Percentiles rank a stretch among this genome's conserved stretches.
phyloP scores from a whole-genome alignment of 225 moss, liverwort and hornwort species.

The Neckera pumila region DNA sequence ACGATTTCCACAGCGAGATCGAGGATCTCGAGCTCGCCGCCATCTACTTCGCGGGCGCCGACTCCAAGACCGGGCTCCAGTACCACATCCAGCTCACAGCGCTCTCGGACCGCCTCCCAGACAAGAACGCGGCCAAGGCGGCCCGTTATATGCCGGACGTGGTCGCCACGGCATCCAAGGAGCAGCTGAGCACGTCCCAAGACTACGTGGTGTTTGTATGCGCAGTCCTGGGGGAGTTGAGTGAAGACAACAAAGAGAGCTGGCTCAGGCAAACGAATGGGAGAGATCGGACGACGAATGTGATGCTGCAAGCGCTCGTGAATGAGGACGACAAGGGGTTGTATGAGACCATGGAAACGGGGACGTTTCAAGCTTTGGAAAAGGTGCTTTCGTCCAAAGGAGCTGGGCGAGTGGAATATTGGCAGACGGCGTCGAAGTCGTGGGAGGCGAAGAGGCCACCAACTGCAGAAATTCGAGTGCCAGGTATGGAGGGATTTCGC shows the following conservation, averaged over 20 bases:
- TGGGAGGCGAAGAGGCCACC: background rate
- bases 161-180: background rate
- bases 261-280: background rate
- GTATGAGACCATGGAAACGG: background rate
- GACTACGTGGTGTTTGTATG: slow-evolving; percentile 3
- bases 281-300: background rate
- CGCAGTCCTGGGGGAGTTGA: background rate
- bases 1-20: background rate
- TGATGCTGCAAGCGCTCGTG: background rate
- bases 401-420: background rate
- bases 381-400: background rate
- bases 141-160: slow-evolving; percentile 9
- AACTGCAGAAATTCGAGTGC: background rate
- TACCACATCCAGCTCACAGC: slow-evolving; percentile 4
- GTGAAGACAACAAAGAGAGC: background rate
- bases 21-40: slow-evolving; percentile 2
- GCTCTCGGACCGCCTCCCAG: background rate
- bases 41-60: background rate
- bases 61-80: background rate
- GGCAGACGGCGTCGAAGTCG: background rate
- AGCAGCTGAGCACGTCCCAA: background rate
- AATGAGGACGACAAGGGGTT: background rate
- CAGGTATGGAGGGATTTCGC: background rate
- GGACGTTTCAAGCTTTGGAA: background rate
- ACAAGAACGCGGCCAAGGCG: background rate